Conservation (phyloP, 129 eudicot genomes). For the Ambrosia trifida region DNA sequence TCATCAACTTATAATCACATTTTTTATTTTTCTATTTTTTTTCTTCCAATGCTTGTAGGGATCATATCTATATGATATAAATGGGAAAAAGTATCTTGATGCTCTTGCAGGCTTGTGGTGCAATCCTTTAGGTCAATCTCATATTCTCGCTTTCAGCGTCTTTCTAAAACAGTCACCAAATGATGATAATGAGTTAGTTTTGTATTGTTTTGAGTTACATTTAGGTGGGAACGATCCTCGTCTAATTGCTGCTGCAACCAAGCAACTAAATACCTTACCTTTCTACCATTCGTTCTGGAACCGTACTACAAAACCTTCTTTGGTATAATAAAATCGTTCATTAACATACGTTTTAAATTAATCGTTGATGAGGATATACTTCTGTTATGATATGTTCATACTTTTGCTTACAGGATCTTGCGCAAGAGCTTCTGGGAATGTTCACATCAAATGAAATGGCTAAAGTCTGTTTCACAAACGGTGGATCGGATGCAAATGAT, state of each 20-base stretch:
- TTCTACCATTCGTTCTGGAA: conserved; percentile 98
- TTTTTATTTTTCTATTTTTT: neutral
- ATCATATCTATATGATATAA: conserved; percentile 69
- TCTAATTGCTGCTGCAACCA: conserved; percentile 76
- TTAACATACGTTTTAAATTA: neutral
- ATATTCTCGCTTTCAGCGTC: neutral
- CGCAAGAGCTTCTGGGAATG: conserved; percentile 65
- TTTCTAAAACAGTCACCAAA: conserved; percentile 4
- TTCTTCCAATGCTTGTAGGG: conserved; percentile 54
- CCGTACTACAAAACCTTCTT: conserved; percentile 81
- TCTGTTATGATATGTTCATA: neutral
- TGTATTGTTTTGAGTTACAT: conserved; percentile 18
- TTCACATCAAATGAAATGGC: conserved; percentile 78
- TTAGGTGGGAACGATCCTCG: conserved; percentile 94
- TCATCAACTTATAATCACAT: conserved; percentile 7
- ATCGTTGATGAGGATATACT: conserved; percentile 4
- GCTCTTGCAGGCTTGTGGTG: conserved; percentile 96
- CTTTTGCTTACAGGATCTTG: conserved; percentile 63
- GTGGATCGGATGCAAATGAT: conserved; percentile 97
- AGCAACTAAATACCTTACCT: conserved; percentile 82
- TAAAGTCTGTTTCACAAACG: conserved; percentile 79
- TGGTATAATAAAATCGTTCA: conserved; percentile 46
- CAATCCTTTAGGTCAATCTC: conserved; percentile 66
- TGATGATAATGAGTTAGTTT: neutral
- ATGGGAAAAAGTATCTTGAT: conserved; percentile 90